phyloP scores from a whole-genome alignment of 257 asterid species.

The Solanum sparsipilum region DNA sequence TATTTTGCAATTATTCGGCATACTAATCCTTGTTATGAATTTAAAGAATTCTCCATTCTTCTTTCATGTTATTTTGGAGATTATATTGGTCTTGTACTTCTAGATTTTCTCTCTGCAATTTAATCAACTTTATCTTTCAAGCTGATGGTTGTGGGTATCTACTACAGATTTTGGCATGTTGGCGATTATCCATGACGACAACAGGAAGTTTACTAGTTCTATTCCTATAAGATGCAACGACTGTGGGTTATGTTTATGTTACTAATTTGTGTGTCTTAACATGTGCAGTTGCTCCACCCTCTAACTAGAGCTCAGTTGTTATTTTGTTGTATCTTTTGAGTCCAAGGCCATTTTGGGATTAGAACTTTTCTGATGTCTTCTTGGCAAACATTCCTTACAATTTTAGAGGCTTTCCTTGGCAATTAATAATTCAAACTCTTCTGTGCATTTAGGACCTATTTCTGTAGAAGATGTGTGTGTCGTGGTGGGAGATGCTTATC shows the following conservation, averaged over 20 bases:
- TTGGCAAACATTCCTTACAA: background rate
- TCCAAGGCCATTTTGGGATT: slow-evolving; percentile 4
- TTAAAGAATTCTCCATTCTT: slow-evolving; percentile 3
- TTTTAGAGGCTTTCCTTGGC: background rate
- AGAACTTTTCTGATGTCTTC: background rate
- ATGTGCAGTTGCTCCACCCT: slow-evolving; percentile 22
- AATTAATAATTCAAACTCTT: background rate
- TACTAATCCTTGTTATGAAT: slow-evolving; percentile 8
- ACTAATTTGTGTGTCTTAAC: slow-evolving; percentile 17
- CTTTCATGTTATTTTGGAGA: slow-evolving; percentile 14
- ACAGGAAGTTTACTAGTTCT: slow-evolving; percentile 14
- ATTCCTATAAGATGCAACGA: background rate
- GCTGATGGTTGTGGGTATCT: slow-evolving; percentile 24
- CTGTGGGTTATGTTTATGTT: slow-evolving; percentile 4
- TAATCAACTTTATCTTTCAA: slow-evolving; percentile 1
- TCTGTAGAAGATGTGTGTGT: background rate
- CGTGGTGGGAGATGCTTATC: background rate
- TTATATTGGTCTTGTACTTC: slow-evolving; percentile 21
- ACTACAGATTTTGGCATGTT: slow-evolving; percentile 23
- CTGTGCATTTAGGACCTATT: background rate
- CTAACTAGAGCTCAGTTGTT: slow-evolving; percentile 12
- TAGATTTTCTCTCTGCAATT: background rate
- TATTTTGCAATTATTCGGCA: slow-evolving; percentile 13
- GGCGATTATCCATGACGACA: slow-evolving; percentile 17
- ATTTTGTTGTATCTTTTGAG: slow-evolving; percentile 6